Evolutionary conservation across 768 basidiomycete genomes (phyloP).

Genomic region (Dentipellis fragilis): DNA sequence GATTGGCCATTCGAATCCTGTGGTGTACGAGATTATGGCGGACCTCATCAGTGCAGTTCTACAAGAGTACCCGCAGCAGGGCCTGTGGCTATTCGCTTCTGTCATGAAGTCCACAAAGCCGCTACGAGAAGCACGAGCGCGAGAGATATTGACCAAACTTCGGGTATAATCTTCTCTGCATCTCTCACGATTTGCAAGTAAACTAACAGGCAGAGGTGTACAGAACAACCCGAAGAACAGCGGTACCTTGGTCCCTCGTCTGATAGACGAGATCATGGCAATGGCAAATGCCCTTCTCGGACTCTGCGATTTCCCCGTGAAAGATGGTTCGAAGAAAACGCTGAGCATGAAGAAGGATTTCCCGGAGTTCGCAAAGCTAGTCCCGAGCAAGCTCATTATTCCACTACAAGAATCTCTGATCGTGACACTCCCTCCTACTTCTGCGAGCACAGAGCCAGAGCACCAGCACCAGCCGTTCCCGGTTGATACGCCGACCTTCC

Average conservation of each 20-base stretch:
- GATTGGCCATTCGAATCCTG: constrained; percentile 62
- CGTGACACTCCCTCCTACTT: constrained; percentile 73
- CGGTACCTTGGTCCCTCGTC: constrained; percentile 29
- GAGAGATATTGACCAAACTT: constrained; percentile 42
- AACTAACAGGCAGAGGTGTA: background rate
- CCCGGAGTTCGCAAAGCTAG: constrained; percentile 41
- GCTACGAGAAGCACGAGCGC: constrained; percentile 51
- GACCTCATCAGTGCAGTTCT: constrained; percentile 66
- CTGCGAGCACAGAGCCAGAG: constrained; percentile 38
- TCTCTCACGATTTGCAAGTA: background rate
- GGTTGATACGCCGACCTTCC: constrained; percentile 60
- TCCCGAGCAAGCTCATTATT: constrained; percentile 66
- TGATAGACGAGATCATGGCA: constrained; percentile 38
- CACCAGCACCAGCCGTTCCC: constrained; percentile 81
- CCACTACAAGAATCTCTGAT: constrained; percentile 91
- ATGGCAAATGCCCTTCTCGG: constrained; percentile 66
- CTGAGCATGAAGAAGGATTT: constrained; percentile 47
- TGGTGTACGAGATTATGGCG: constrained; percentile 50
- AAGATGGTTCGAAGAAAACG: constrained; percentile 24
- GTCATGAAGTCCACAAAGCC: constrained; percentile 76
- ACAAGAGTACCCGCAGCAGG: constrained; percentile 80
- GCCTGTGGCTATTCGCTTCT: constrained; percentile 86
- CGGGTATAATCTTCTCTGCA: constrained; percentile 30
- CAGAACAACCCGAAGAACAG: constrained; percentile 40
- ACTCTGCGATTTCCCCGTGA: constrained; percentile 49